Base-by-base conservation (phyloP, 306 rosid genomes). In the Medicago arabica region DNA sequence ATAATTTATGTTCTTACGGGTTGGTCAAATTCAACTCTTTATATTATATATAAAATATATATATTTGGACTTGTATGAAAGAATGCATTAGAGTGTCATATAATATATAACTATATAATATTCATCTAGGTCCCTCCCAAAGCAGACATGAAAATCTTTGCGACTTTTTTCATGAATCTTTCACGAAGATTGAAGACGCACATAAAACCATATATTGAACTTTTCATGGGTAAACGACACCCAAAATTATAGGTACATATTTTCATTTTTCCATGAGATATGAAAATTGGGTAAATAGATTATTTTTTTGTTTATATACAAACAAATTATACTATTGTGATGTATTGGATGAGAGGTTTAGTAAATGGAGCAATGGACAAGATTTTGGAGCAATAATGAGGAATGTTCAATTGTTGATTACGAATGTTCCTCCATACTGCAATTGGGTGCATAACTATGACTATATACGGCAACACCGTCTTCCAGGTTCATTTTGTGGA, bases 401-500 rank as follows among this genome's bases (percentile, higher is more conserved):
- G 78, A 60, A 75, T 60, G 67, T 60, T 0, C 10, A 60, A 28
- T 31, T 75, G 78, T 70, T 57, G 17, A 49, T 46, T 73, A 41
- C 71, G 83, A 83, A 83, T 83, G 86, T 78, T 83, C 83, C 75
- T 75, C 86, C 86, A 83, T 75, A 65, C 81, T 71, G 70, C 51
- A 74, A 46, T 10, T 25, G 38, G 21, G 17, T 66, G 55, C 61
- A 63, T 17, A 12, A 21, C 10, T 66, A 16, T 72, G 41, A 43
- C 58, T 73, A 59, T 28, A 68, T 57, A 44, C 51, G 74, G 50
- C 23, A 66, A 18, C 83, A 73, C 79, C 83, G 83, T 23, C 75
- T 16, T n/a, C 31, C 31, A 53, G 3, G 65, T 78, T 72, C 60
- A 23, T 61, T 2, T 49, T 50, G 5, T 2, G 31, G 28, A 25